phyloP scores from a whole-genome alignment of 352 stramenopile genomes.

The Phytophthora cryptogea region DNA sequence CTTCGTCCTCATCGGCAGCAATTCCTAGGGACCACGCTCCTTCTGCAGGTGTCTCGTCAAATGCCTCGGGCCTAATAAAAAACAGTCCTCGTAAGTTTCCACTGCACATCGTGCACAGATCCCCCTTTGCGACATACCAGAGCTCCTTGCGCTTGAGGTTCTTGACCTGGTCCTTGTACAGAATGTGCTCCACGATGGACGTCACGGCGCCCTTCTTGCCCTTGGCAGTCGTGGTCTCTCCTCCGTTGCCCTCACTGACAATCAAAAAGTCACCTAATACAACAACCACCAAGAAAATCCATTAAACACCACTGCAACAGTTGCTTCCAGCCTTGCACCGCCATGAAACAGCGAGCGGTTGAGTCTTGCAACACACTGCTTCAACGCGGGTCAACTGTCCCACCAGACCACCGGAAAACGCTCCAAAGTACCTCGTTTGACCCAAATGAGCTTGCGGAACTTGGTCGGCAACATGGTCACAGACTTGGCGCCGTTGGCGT shows the following conservation, averaged over 20 bases:
- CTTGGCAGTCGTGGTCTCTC: conserved; percentile 69
- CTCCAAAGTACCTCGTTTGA: conserved; percentile 85
- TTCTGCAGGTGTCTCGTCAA: conserved; percentile 36
- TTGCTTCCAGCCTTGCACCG: background rate
- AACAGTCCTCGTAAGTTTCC: background rate
- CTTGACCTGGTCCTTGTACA: conserved; percentile 99
- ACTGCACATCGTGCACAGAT: conserved; percentile 3
- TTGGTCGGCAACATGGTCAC: conserved; percentile 97
- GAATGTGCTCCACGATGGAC: conserved; percentile 94
- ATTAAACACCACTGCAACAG: background rate
- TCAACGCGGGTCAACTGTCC: background rate
- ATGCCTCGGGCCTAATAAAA: conserved; percentile 54
- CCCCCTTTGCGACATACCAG: conserved; percentile 63
- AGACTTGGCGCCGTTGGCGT: conserved; percentile 54
- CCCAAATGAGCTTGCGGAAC: conserved; percentile 99
- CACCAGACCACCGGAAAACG: background rate
- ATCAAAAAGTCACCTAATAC: conserved; percentile 94
- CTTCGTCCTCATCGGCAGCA: conserved; percentile 15
- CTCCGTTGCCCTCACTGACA: conserved; percentile 76
- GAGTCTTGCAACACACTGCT: background rate
- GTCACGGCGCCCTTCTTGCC: conserved; percentile 91
- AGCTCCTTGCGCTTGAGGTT: conserved; percentile 94
- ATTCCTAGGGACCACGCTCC: conserved; percentile 15
- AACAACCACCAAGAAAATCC: conserved; percentile 2
- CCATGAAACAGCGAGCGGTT: background rate